Base-by-base conservation (phyloP, 108 stramenopile genomes). In the Cyclotella cryptica region DNA sequence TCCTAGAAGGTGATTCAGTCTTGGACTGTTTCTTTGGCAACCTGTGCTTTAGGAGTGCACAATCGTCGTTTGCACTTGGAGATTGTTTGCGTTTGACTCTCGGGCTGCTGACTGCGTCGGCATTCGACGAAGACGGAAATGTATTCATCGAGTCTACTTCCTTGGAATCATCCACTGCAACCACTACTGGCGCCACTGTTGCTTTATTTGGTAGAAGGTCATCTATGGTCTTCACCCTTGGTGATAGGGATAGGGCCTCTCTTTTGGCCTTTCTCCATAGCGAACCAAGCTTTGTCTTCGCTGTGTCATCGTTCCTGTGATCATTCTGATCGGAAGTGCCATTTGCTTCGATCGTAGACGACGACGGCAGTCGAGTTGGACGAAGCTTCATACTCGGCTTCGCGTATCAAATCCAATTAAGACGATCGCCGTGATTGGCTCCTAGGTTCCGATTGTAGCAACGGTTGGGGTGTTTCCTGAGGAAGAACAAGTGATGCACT, bases 221-320 rank as follows among this genome's bases (percentile, higher is more conserved):
- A n/a, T n/a, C n/a, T n/a, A n/a, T n/a, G n/a, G n/a, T n/a, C 45
- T 45, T 45, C 45, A 12, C 13, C 13, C 11, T 10, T 12, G 13
- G 11, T 45, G 11, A 13, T 45, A 12, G 45, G 13, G 45, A 45
- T 13, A 12, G 10, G 45, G 45, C 45, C 17, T 54, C 53, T n/a
- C n/a, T 19, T n/a, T 18, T 18, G 53, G 53, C 53, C 53, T 54
- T 54, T 54, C 53, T 54, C 53, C 53, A 54, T n/a, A n/a, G 18
- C 7, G 53, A 54, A 19, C 53, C 53, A 7, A 54, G 17, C 53
- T 18, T 12, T 10, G 13, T 54, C 18, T 54, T 54, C n/a, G n/a
- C 53, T 54, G 17, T n/a, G 53, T 54, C 53, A 19, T 54, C 18
- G 7, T n/a, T 54, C 7, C n/a, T 19, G 7, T 54, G 45, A 45